phyloP scores from a whole-genome alignment of 2,329 filamentous ascomycete species.

The Exophiala mesophila region DNA sequence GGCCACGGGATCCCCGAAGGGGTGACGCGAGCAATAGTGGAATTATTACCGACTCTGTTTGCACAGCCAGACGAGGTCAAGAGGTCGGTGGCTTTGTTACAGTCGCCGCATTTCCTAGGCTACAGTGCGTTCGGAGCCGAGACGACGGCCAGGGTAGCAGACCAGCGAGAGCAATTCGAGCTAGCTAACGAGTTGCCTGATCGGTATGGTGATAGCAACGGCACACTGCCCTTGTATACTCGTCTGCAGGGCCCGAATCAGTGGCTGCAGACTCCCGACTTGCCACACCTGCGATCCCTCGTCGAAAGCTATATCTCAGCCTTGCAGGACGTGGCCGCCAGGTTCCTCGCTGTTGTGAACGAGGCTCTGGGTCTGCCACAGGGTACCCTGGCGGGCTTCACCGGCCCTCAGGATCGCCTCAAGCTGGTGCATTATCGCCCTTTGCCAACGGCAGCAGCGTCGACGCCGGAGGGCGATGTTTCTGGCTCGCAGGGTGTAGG shows the following conservation, averaged over 20 bases:
- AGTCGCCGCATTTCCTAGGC: slow-evolving; percentile 58
- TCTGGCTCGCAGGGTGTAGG: slow-evolving; percentile 48
- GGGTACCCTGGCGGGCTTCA: slow-evolving; percentile 49
- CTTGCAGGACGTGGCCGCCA: slow-evolving; percentile 47
- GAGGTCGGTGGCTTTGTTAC: slow-evolving; percentile 30
- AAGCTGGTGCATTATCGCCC: slow-evolving; percentile 37
- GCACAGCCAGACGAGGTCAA: slow-evolving; percentile 22
- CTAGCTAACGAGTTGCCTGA: slow-evolving; percentile 47
- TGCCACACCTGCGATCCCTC: slow-evolving; percentile 32
- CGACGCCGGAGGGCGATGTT: too few species aligned
- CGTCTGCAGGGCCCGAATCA: slow-evolving; percentile 46
- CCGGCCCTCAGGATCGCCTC: slow-evolving; percentile 55
- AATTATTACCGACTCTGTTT: slow-evolving; percentile 24
- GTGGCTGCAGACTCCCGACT: slow-evolving; percentile 34
- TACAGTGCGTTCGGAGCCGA: slow-evolving; percentile 55
- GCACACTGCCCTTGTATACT: slow-evolving; percentile 36
- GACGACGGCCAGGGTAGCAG: slow-evolving; percentile 49
- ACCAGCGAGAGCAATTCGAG: slow-evolving; percentile 57
- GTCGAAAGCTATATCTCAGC: slow-evolving; percentile 49
- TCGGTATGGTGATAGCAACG: slow-evolving; percentile 22
- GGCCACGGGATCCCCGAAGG: slow-evolving; percentile 24
- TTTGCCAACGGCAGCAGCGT: slow-evolving; percentile 15
- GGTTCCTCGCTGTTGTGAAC: slow-evolving; percentile 54
- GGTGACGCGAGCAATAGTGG: slow-evolving; percentile 19
- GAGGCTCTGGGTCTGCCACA: slow-evolving; percentile 49